Base-by-base conservation (phyloP, 306 rosid genomes). In the Dalbergia cultrata region DNA sequence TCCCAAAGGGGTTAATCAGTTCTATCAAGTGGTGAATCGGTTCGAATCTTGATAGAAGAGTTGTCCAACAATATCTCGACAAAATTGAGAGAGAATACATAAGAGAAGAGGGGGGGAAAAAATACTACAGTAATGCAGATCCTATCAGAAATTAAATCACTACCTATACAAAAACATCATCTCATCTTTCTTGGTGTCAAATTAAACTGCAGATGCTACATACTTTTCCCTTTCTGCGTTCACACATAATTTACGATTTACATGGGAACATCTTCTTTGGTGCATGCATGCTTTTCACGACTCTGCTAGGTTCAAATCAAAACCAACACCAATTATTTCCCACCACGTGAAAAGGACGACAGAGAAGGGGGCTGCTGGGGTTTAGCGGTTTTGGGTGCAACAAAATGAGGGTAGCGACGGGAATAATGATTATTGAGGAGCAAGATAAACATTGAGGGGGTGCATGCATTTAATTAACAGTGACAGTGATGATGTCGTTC, bases 391-490 rank as follows among this genome's bases (percentile, higher is more conserved):
- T 26, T 44, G 67, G 59, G 16, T 7, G 66, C 58, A 58, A 34
- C 53, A 43, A 81, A 75, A 31, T 22, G 60, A 14, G 59, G 49
- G 72, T 19, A 54, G 9, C 47, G 11, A 76, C 73, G 26, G 31
- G 57, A 60, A 41, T 66, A 67, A 61, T 9, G 67, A 54, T 53
- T 43, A 13, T 74, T 35, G 39, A 83, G 77, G 47, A 71, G 31
- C 50, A 72, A 56, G 81, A 33, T 44, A 61, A 50, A 61, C 67
- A 45, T 66, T 65, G 72, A 57, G 3, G 1, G 22, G 79, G 60
- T 76, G 70, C 81, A 60, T 71, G 72, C 67, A 83, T 72, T 73
- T 37, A 66, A 66, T 75, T 67, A 71, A 52, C 16, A 70, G 43
- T 53, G 62, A 77, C 56, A 71, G 72, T 57, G 76, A 78, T 35